A percentile compares a stretch with the other conserved stretches of the same genome.
These are phyloP conservation scores for Fusarium sp. DNA, from an alignment of 2,329 filamentous ascomycete genomes.

Conservation along the genomic window DNA sequence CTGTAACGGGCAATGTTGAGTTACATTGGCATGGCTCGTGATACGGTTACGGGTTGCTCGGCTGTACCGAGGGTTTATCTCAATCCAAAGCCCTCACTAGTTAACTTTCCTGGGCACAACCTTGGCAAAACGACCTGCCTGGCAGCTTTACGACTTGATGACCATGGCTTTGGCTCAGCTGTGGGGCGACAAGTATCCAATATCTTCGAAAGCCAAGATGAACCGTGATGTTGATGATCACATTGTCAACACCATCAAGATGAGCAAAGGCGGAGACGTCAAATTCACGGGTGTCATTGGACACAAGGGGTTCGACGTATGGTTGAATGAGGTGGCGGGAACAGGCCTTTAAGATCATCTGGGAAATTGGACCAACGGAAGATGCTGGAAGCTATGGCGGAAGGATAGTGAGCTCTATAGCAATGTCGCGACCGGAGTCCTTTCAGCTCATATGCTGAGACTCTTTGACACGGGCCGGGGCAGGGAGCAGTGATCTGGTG, in stretches of 20 bases:
- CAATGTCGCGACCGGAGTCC: not conserved
- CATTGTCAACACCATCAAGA: not conserved
- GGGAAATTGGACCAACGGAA: not conserved
- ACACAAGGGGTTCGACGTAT: not conserved
- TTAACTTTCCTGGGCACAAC: not conserved
- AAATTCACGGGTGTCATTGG: constrained; percentile 1
- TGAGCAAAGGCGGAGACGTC: not conserved
- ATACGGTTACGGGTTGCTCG: not conserved
- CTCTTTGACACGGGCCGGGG: not conserved
- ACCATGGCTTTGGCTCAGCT: not conserved
- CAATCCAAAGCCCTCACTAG: not conserved
- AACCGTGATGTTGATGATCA: not conserved
- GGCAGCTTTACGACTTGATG: constrained; percentile 4
- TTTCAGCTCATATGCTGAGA: constrained; percentile 1
- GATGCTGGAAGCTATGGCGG: not conserved
- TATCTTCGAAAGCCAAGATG: not conserved
- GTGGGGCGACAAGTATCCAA: not conserved
- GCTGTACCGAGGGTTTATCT: not conserved
- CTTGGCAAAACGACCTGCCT: not conserved
- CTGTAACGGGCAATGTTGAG: too few species aligned
- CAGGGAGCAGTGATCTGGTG: not conserved
- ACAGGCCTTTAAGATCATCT: not conserved
- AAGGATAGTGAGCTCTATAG: not conserved
- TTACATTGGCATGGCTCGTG: too few species aligned
- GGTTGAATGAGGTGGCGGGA: not conserved